Base-by-base conservation (phyloP, 2,329 filamentous ascomycete species). In the Botrytis hyacinthi region DNA sequence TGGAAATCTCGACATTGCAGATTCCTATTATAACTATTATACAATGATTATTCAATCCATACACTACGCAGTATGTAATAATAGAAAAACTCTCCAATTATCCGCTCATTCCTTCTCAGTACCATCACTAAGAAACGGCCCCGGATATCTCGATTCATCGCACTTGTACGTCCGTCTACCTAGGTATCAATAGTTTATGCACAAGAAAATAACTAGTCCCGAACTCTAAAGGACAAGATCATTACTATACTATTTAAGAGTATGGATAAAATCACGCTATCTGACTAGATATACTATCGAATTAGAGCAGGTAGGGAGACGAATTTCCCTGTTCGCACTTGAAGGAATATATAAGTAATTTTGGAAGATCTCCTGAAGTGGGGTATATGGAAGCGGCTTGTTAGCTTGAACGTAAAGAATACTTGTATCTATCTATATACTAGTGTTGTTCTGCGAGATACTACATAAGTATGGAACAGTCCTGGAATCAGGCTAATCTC, bases 221-320 rank as follows among this genome's bases (percentile, higher is more conserved):
- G 10, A n/a, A 51, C 26, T 51, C 9, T 12, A n/a, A 14, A 14
- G 22, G 1, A 12, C 0, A n/a, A 14, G 10, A n/a, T n/a, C 4
- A n/a, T 26, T 5, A 51, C 22, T n/a, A 26, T 51, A n/a, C 22
- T 22, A 14, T 51, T 14, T 14, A 12, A 14, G 1, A n/a, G 22
- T n/a, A 51, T 6, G 12, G 1, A 51, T 51, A 51, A 6, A 14
- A n/a, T 0, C 22, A 51, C 22, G 4, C 14, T 6, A 51, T 14
- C 0, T 48, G 10, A 10, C 4, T 26, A 26, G 10, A 51, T 51
- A 3, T n/a, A 14, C 22, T 0, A 51, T 1, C 48, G 0, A 5
- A 51, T n/a, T 0, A 6, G 1, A 48, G 22, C 2, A 48, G 44
- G 22, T 10, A 22, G 20, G 20, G 44, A 22, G 18, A 48, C 46